Conservation (phyloP, 2,329 filamentous ascomycete species). For the Aspergillus ibericus region DNA sequence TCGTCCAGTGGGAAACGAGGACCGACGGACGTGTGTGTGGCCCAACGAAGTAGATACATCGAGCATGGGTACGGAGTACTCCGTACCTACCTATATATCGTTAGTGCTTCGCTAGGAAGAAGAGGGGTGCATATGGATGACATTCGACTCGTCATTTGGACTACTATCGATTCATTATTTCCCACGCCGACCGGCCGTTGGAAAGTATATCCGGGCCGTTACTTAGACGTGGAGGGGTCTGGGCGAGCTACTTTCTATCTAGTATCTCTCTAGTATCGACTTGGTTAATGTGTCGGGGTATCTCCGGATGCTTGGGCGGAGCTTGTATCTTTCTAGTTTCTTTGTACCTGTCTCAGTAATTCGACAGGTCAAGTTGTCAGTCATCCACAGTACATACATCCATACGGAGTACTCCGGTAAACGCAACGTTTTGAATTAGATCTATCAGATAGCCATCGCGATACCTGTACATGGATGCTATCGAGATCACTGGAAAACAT, state of each 20-base stretch:
- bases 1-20: too few relatives aligned
- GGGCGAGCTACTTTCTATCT: too few relatives aligned
- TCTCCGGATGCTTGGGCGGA: too few relatives aligned
- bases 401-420: too few relatives aligned
- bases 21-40: too few relatives aligned
- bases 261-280: not conserved
- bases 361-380: not conserved
- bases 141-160: not conserved
- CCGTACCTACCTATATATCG: not conserved
- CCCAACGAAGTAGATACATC: too few relatives aligned
- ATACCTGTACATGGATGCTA: not conserved
- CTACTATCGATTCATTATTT: not conserved
- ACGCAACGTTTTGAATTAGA: not conserved
- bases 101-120: too few relatives aligned
- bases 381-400: too few relatives aligned
- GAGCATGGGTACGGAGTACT: not conserved
- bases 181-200: not conserved
- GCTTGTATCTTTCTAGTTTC: too few relatives aligned
- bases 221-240: too few relatives aligned
- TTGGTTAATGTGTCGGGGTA: not conserved
- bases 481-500: slow-evolving; percentile 63
- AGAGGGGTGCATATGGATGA: not conserved
- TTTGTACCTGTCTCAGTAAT: too few relatives aligned
- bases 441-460: not conserved
- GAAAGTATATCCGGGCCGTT: not conserved